Evolutionary conservation across 2,329 filamentous ascomycete genomes (phyloP).

Genomic region (Acarospora socialis): DNA sequence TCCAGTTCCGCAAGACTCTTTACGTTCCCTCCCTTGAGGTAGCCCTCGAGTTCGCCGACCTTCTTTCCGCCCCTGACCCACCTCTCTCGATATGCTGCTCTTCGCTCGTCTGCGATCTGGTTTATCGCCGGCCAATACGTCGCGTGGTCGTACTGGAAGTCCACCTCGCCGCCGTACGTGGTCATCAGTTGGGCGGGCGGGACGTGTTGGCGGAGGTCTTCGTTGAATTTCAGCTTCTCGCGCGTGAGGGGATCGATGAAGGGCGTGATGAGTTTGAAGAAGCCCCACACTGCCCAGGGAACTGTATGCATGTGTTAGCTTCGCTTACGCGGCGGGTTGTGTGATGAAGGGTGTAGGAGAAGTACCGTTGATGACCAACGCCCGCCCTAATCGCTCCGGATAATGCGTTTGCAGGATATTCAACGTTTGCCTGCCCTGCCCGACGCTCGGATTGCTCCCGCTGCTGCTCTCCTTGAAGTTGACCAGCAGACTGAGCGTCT

Average conservation of each 20-base stretch:
- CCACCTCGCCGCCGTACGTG: conserved; percentile 60
- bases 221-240: conserved; percentile 95
- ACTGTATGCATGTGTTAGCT: conserved; percentile 36
- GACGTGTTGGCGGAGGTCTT: conserved; percentile 71
- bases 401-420: conserved; percentile 91
- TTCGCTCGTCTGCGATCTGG: conserved; percentile 52
- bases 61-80: conserved; percentile 71
- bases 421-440: conserved; percentile 68
- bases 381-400: conserved; percentile 77
- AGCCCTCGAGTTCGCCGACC: conserved; percentile 77
- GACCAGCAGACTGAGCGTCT: conserved; percentile 74
- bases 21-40: conserved; percentile 56
- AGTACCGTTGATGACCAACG: conserved; percentile 76
- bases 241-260: conserved; percentile 93
- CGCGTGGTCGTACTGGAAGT: conserved; percentile 83
- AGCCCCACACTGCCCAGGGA: conserved; percentile 79
- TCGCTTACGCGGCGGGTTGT: neutral
- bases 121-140: conserved; percentile 80
- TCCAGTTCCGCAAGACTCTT: conserved; percentile 24
- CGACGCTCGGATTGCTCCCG: conserved; percentile 61
- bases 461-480: conserved; percentile 75
- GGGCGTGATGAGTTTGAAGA: conserved; percentile 90
- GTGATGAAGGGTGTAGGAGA: conserved; percentile 8
- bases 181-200: conserved; percentile 71
- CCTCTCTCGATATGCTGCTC: conserved; percentile 47